Base-by-base conservation (phyloP, 257 asterid genomes). In the Parsonsia alboflavescens region DNA sequence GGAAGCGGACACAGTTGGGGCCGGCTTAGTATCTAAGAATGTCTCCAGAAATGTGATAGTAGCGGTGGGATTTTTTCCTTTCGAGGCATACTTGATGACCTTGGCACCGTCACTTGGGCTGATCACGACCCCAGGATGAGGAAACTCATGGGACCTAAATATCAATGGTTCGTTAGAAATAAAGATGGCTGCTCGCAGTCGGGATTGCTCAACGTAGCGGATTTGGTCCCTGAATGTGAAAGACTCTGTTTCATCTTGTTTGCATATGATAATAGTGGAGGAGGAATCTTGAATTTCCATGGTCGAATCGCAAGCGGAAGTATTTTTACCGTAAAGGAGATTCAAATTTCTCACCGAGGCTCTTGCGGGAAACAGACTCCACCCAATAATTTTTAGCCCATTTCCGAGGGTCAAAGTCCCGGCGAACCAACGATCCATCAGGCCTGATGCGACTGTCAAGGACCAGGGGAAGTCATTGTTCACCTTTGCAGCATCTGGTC, bases 391-490 rank as follows among this genome's bases (percentile, higher is more conserved):
- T 13, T 75, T 75, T 10, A 46, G 0, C 0, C 86, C 85, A 52
- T 77, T 83, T 42, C 89, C 95, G 21, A 86, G 46, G 0, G 80
- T 75, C 73, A 89, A 53, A 6, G 30, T 50, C 39, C 96, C 92
- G 0, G 88, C 61, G 24, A 80, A 82, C 86, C 82, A 76, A 6
- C 89, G 87, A 39, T 86, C 96, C 6, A 86, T 75, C 0, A 91
- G 80, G 4, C 96, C 92, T 0, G 91, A 80, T 45, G 91, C 96
- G 0, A 81, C 85, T 17, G 86, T 81, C 50, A 89, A 77, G 0
- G 83, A 87, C 91, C 96, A 89, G 0, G 96, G 93, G 78, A 86
- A 82, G 4, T 86, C 91, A 65, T 86, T 87, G 45, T 82, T 88
- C n/a, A 88, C 24, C 1, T 73, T 68, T 17, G 58, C 87, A 12